Base-by-base conservation (phyloP, 2,329 filamentous ascomycete genomes). In the Alternaria sp. region DNA sequence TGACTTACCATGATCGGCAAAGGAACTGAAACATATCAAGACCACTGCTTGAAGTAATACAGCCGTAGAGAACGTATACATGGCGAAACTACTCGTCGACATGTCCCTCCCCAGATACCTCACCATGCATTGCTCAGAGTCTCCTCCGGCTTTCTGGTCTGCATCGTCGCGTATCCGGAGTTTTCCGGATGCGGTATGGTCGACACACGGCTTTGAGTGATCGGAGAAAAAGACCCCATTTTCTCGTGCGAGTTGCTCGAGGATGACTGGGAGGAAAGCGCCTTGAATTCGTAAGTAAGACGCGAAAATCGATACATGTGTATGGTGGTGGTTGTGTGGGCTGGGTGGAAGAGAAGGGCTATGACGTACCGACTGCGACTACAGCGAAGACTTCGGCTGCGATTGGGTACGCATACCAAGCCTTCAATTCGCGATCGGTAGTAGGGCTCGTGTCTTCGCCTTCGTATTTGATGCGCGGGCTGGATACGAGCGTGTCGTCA, bases 301-400 rank as follows among this genome's bases (percentile, higher is more conserved):
- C 15, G 6, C 15, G 6, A 45, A 25, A 23, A n/a, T 10, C 4
- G 23, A 23, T 2, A 10, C 7, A 9, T 15, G 28, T 21, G 28
- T 52, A 21, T n/a, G 49, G 21, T 52, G 13, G 36, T 52, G 13
- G n/a, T 40, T 40, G 36, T 0, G 36, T 17, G 47, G 23, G 46
- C 49, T 9, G 40, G 15, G 52, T 26, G 25, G n/a, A 17, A 10
- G 19, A 28, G 12, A 28, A 47, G 32, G 32, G 12, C 13, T 56
- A 46, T 25, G 30, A 61, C 89, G 77, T 80, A 92, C 93, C 89
- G 79, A 91, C 88, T 49, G 88, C 94, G 78, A 94, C 97, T 58
- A 97, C 92, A 23, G 95, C 92, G 80, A 96, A 98, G 28, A 96
- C 93, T 81, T 97, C 93, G 8, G 93, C 92, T 12, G 93, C 93